Percentiles rank a stretch among this genome's conserved stretches.
Evolutionary conservation across 2,329 filamentous ascomycete genomes (phyloP).

Genomic region (Phaeoacremonium minimum): DNA sequence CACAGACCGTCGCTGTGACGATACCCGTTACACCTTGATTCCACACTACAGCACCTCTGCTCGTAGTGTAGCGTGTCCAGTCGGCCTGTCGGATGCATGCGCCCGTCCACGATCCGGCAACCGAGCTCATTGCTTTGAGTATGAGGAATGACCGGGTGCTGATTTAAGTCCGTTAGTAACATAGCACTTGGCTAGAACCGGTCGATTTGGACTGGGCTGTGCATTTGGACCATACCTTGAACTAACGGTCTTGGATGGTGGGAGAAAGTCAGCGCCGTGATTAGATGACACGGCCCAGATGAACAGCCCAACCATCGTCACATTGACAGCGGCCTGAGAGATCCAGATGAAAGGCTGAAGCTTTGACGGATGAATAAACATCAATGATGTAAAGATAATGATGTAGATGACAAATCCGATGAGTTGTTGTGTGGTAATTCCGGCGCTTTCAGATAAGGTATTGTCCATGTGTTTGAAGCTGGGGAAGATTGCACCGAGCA

Average conservation of each 20-base stretch:
- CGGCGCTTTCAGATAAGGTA: constrained; percentile 12
- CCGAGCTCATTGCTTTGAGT: constrained; percentile 6
- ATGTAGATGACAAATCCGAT: constrained; percentile 30
- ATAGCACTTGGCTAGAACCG: too few relatives aligned
- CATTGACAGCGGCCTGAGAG: neutral
- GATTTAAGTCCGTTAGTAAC: too few relatives aligned
- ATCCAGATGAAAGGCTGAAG: constrained; percentile 2
- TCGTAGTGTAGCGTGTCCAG: constrained; percentile 6
- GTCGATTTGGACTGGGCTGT: too few relatives aligned
- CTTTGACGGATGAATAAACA: constrained; percentile 6
- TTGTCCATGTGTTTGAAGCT: constrained; percentile 18
- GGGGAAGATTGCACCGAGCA: constrained; percentile 19
- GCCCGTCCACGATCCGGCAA: constrained; percentile 5
- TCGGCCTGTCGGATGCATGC: constrained; percentile 6
- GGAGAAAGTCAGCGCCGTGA: constrained; percentile 2
- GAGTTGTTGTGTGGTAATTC: constrained; percentile 27
- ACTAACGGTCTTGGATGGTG: neutral
- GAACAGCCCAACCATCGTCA: constrained; percentile 3
- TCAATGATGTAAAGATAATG: constrained; percentile 15
- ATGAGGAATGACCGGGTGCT: constrained; percentile 4
- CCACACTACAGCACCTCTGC: neutral
- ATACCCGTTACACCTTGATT: neutral
- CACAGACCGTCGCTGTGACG: neutral
- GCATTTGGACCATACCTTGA: too few relatives aligned
- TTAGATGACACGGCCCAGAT: constrained; percentile 10